Conservation (phyloP, 2,329 filamentous ascomycete genomes). For the Neurospora sp. region DNA sequence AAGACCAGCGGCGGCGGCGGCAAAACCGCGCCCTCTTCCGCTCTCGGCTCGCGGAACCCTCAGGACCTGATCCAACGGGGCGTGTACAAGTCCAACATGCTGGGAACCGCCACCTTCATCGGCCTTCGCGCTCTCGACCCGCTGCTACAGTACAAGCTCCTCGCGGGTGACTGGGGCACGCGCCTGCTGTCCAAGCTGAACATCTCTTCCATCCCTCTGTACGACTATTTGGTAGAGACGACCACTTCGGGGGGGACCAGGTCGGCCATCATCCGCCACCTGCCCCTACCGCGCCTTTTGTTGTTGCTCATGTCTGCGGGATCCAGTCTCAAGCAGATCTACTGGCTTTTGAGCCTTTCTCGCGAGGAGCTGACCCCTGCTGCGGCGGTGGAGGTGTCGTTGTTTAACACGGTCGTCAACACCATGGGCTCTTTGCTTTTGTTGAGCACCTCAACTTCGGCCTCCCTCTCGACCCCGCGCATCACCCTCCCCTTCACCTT, state of each 20-base stretch:
- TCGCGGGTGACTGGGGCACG: constrained; percentile 28
- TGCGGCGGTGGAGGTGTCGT: constrained; percentile 32
- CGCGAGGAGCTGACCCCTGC: constrained; percentile 38
- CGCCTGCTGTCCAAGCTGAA: constrained; percentile 37
- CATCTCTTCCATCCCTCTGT: constrained; percentile 26
- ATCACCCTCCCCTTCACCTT: constrained; percentile 23
- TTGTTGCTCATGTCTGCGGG: constrained; percentile 44
- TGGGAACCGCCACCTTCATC: constrained; percentile 29
- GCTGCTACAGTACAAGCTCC: constrained; percentile 24
- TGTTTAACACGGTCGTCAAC: constrained; percentile 47
- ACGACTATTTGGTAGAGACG: constrained; percentile 21
- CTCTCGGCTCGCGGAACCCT: not conserved
- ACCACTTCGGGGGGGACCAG: not conserved
- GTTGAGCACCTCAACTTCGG: constrained; percentile 36
- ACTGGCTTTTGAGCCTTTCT: constrained; percentile 38
- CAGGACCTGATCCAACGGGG: constrained; percentile 29
- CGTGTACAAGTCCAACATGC: constrained; percentile 23
- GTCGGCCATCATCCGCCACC: constrained; percentile 7
- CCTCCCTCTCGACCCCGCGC: constrained; percentile 15
- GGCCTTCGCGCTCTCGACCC: constrained; percentile 27
- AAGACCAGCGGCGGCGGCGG: not conserved
- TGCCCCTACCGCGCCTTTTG: constrained; percentile 40
- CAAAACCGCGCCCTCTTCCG: not conserved
- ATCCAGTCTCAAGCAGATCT: constrained; percentile 44
- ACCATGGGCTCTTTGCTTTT: constrained; percentile 45